Evolutionary conservation across 352 stramenopile species (phyloP).

Genomic region (Globisporangium megalacanthum): DNA sequence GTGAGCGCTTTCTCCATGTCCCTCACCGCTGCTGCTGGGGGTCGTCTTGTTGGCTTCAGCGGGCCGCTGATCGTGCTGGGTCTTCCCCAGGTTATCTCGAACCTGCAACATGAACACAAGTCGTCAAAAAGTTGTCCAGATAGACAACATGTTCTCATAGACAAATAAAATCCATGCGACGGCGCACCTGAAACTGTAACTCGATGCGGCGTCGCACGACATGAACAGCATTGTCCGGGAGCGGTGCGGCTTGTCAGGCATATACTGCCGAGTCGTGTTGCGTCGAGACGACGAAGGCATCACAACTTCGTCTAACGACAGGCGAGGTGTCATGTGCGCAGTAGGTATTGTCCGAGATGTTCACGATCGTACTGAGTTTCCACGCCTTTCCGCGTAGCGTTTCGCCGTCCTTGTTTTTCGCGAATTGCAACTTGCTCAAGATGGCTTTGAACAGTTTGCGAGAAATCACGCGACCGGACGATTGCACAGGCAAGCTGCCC

Average conservation of each 20-base stretch:
- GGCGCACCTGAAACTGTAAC: constrained; percentile 13
- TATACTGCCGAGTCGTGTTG: constrained; percentile 29
- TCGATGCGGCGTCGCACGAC: constrained; percentile 14
- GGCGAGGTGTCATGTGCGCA: too few relatives aligned
- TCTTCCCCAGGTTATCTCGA: too few relatives aligned
- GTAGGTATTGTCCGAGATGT: too few relatives aligned
- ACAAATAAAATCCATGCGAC: not conserved
- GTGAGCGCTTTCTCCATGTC: too few relatives aligned
- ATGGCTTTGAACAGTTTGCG: not conserved
- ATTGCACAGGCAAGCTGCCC: not conserved
- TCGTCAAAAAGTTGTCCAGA: constrained; percentile 7
- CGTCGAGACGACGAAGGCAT: constrained; percentile 15
- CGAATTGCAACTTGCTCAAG: not conserved
- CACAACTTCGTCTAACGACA: constrained; percentile 28
- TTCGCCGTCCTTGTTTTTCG: not conserved
- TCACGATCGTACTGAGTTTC: too few relatives aligned
- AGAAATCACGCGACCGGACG: not conserved
- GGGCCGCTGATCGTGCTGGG: too few relatives aligned
- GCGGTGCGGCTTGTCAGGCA: constrained; percentile 26
- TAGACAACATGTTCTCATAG: not conserved
- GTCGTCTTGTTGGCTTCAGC: too few relatives aligned
- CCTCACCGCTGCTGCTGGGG: too few relatives aligned
- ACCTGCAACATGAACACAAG: too few relatives aligned
- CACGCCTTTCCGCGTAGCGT: too few relatives aligned
- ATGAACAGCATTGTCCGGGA: constrained; percentile 29